A percentile compares a stretch with the other conserved stretches of the same genome.
Conservation (phyloP, 2,329 filamentous ascomycete genomes). For the Colletotrichum orchidophilum region DNA sequence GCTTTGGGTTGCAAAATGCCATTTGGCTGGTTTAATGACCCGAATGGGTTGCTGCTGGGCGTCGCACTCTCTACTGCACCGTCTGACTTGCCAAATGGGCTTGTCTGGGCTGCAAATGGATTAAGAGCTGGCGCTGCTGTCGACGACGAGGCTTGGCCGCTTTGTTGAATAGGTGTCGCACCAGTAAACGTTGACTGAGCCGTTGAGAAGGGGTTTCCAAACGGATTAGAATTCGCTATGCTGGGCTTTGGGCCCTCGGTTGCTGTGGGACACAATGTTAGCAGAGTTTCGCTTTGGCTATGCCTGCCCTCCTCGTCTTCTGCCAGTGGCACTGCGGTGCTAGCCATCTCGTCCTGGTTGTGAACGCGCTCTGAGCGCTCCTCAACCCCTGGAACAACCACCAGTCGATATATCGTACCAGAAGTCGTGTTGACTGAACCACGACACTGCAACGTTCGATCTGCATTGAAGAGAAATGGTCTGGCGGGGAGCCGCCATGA, state of each 20-base stretch:
- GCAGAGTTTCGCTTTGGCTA: conserved; percentile 1
- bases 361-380: background rate
- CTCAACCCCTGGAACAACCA: background rate
- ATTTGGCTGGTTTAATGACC: conserved; percentile 1
- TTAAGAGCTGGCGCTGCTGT: conserved; percentile 2
- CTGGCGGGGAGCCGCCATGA: background rate
- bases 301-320: background rate
- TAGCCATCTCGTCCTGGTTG: background rate
- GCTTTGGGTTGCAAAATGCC: background rate
- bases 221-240: background rate
- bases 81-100: conserved; percentile 5
- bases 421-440: background rate
- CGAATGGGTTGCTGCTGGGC: conserved; percentile 13
- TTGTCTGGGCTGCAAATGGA: conserved; percentile 21
- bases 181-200: background rate
- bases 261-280: conserved; percentile 23
- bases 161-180: background rate
- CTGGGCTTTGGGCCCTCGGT: background rate
- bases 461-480: background rate
- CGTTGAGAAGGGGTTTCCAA: conserved; percentile 20
- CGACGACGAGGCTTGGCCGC: background rate
- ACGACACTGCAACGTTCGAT: background rate
- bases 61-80: background rate
- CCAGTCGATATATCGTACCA: background rate
- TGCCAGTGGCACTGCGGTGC: background rate